These are phyloP conservation scores for Fusarium luffae DNA, from an alignment of 2,329 filamentous ascomycete species.

Conservation along the genomic window DNA sequence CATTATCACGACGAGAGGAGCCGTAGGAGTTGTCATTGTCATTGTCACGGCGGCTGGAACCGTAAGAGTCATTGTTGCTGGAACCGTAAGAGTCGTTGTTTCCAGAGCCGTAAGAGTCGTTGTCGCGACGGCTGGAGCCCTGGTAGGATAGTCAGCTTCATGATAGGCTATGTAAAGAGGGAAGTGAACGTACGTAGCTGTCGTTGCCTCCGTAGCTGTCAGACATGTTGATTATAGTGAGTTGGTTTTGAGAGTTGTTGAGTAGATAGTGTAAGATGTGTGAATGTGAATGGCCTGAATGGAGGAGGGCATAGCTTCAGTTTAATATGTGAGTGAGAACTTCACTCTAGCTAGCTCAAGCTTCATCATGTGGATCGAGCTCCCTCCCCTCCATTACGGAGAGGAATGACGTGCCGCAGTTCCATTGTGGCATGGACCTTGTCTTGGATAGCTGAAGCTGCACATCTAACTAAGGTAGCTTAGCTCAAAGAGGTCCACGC, in stretches of 20 bases:
- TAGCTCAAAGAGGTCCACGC: slow-evolving; percentile 15
- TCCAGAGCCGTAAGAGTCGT: slow-evolving; percentile 11
- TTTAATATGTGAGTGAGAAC: slow-evolving; percentile 37
- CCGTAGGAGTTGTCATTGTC: slow-evolving; percentile 8
- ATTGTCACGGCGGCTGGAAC: slow-evolving; percentile 21
- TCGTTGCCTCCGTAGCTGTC: slow-evolving; percentile 56
- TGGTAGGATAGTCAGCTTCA: slow-evolving; percentile 12
- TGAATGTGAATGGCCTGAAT: not conserved
- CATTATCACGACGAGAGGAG: slow-evolving; percentile 16
- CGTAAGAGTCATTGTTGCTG: slow-evolving; percentile 3
- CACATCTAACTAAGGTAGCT: not conserved
- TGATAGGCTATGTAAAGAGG: not conserved
- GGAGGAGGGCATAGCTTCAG: slow-evolving; percentile 25
- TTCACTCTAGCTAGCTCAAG: slow-evolving; percentile 21
- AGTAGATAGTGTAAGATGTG: slow-evolving; percentile 7
- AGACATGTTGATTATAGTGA: slow-evolving; percentile 55
- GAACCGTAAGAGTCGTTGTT: not conserved
- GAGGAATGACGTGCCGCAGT: slow-evolving; percentile 42
- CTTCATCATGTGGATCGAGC: slow-evolving; percentile 31
- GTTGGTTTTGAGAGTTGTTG: not conserved
- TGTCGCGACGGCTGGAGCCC: slow-evolving; percentile 35
- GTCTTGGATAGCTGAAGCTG: slow-evolving; percentile 27
- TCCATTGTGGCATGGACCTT: slow-evolving; percentile 32
- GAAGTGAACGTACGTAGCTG: slow-evolving; percentile 41
- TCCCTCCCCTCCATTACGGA: slow-evolving; percentile 16